Base-by-base conservation (phyloP, 83 land plant genomes). In the Larix sibirica region DNA sequence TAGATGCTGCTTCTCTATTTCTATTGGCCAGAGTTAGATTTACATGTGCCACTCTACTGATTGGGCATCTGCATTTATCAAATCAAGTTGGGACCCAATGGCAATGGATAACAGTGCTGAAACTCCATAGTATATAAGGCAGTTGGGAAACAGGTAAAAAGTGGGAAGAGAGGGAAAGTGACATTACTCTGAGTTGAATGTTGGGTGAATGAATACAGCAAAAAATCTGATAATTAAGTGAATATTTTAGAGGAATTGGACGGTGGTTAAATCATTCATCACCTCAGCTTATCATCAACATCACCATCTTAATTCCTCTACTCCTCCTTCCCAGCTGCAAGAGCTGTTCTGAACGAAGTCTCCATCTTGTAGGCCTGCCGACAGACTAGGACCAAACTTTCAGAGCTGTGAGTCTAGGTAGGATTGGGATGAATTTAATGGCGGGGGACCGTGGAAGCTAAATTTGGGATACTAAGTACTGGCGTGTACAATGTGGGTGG, bases 241-340 rank as follows among this genome's bases (percentile, higher is more conserved):
- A 50, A 50, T 50, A 50, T 69, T 69, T 69, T 69, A 69, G 74
- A 36, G 44, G 44, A 17, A 69, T 17, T 36, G 44, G 44, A 36
- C 74, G 74, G 74, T 69, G 74, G 74, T 40, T 69, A 69, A 69
- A 69, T 69, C 74, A 69, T 69, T 69, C 74, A 69, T 69, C 44
- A 69, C 6, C 74, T 69, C 74, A 18, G 1, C 38, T 69, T 12
- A 36, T 17, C 74, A 36, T 69, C 42, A 36, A n/a, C n/a, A 18
- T 69, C 74, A 24, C 38, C 74, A 36, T 36, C 74, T 69, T 69
- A 36, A 36, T 40, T 69, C 74, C 33, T 13, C 69, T 66, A 13
- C 42, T 36, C 16, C 74, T 4, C 33, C 70, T 67, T 36, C n/a
- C 74, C 3, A 50, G 56, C 56, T 10, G 56, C 56, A 10, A 50